Percentiles rank a stretch among this genome's conserved stretches.
phyloP scores from a whole-genome alignment of 257 asterid genomes.

The Ehretia macrophylla region DNA sequence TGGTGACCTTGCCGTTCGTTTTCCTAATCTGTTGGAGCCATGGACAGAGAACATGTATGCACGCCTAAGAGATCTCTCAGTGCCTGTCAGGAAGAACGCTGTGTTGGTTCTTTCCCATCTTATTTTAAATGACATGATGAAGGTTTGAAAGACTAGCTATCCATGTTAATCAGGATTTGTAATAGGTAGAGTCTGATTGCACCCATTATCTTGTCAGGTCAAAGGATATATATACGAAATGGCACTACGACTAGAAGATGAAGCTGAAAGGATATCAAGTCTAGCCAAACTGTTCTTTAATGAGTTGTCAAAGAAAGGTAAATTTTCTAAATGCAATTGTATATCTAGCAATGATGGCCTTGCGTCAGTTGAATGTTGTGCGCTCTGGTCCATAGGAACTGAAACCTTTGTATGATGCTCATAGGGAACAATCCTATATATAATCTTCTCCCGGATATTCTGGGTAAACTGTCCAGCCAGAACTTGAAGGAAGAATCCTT shows the following conservation, averaged over 20 bases:
- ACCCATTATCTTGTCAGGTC: constrained; percentile 43
- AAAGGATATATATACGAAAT: constrained; percentile 94
- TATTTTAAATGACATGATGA: constrained; percentile 95
- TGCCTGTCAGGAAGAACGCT: constrained; percentile 79
- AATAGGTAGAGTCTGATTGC: constrained; percentile 13
- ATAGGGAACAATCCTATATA: constrained; percentile 93
- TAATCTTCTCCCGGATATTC: constrained; percentile 95
- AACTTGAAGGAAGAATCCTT: constrained; percentile 72
- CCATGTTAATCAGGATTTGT: constrained; percentile 7
- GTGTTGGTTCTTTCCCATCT: constrained; percentile 98
- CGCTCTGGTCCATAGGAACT: background rate
- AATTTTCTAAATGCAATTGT: constrained; percentile 4
- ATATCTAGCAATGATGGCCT: background rate
- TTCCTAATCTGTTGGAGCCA: constrained; percentile 93
- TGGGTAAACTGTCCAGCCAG: constrained; percentile 77
- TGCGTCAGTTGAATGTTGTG: background rate
- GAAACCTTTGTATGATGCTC: constrained; percentile 22
- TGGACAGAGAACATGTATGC: constrained; percentile 98
- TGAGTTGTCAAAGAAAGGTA: constrained; percentile 95
- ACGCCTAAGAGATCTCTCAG: constrained; percentile 80
- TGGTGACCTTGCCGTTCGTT: constrained; percentile 95
- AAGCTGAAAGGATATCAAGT: constrained; percentile 82
- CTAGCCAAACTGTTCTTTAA: constrained; percentile 84
- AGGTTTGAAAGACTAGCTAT: constrained; percentile 49
- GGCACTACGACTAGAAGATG: constrained; percentile 86